Evolutionary conservation across 345 rosid species (phyloP).

Genomic region (Eucalyptus cladocalyx): DNA sequence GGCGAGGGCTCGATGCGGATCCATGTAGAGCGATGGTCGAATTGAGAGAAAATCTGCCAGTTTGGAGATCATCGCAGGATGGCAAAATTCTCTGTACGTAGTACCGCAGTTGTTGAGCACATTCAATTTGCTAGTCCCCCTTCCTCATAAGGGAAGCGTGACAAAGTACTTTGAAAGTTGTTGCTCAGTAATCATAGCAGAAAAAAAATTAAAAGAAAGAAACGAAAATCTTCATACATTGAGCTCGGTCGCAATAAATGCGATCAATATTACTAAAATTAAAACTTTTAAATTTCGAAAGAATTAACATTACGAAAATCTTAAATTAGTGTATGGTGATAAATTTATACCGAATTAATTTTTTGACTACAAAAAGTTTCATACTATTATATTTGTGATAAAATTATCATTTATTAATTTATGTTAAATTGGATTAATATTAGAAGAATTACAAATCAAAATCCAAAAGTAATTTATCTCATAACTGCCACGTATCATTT

Average conservation of each 20-base stretch:
- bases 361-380: rapidly evolving
- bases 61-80: background rate
- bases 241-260: background rate
- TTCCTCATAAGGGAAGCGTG: background rate
- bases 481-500: rapidly evolving
- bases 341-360: no score
- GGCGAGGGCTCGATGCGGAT: background rate
- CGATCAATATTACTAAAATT: background rate
- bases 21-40: background rate
- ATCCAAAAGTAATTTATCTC: rapidly evolving
- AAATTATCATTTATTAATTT: no score
- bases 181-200: background rate
- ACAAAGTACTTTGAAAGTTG: background rate
- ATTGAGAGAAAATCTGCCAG: background rate
- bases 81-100: background rate
- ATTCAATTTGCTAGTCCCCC: background rate
- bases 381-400: rapidly evolving
- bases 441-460: rapidly evolving
- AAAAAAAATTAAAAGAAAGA: background rate
- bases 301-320: rapidly evolving
- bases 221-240: background rate
- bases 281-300: background rate
- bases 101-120: background rate
- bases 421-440: rapidly evolving
- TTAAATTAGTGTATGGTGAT: background rate